Evolutionary conservation across 163 green algal genomes (phyloP).

Genomic region (Chlamydomonas reinhardtii): DNA sequence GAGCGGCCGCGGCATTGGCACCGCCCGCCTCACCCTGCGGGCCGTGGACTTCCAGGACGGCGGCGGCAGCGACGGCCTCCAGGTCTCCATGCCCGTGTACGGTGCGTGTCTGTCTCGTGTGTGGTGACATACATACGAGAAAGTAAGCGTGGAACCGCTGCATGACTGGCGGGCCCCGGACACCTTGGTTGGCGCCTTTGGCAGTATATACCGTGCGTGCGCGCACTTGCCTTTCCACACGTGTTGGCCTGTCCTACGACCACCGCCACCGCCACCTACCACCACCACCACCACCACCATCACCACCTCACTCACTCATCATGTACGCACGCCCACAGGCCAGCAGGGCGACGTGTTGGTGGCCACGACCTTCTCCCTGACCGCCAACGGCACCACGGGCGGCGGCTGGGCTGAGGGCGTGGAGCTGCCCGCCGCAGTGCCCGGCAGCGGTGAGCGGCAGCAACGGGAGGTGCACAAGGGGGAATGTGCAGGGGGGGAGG

Average conservation of each 20-base stretch:
- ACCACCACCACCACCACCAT: too few species aligned
- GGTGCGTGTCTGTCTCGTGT: neutral
- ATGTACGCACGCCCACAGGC: neutral
- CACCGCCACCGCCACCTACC: too few species aligned
- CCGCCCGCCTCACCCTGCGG: neutral
- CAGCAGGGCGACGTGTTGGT: neutral
- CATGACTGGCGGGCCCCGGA: too few species aligned
- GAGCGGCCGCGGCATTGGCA: neutral
- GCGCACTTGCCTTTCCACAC: too few species aligned
- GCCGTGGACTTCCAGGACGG: neutral
- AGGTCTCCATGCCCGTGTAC: neutral
- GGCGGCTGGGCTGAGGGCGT: neutral
- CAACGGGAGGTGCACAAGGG: too few species aligned
- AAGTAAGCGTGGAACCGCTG: too few species aligned
- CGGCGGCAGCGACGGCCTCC: neutral
- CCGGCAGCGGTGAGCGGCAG: conserved; percentile 1
- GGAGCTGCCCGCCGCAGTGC: neutral
- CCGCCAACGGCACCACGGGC: neutral
- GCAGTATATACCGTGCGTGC: too few species aligned
- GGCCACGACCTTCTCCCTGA: neutral
- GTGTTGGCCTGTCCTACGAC: too few species aligned
- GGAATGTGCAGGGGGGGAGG: too few species aligned
- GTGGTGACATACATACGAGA: too few species aligned
- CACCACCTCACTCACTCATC: too few species aligned
- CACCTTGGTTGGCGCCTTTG: too few species aligned